Evolutionary conservation across 257 asterid genomes (phyloP).

Genomic region (Solanum sparsipilum): DNA sequence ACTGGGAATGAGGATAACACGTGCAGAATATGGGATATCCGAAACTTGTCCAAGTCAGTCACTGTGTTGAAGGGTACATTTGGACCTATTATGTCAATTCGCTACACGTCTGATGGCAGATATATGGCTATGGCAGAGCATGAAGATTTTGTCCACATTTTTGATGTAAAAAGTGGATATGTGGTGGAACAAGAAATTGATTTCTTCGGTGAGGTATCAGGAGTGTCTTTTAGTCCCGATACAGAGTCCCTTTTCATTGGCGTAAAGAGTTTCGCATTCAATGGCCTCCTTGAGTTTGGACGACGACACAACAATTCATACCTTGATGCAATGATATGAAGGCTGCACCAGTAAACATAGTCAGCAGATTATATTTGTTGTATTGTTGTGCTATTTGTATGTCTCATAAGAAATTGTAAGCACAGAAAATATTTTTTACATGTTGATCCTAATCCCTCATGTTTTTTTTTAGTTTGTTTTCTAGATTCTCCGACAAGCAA

Average conservation of each 20-base stretch:
- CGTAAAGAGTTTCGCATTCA: neutral
- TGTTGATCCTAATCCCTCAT: no score
- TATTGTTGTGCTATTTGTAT: neutral
- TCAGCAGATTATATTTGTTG: neutral
- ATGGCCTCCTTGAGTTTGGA: neutral
- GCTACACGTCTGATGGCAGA: neutral
- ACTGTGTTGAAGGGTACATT: neutral
- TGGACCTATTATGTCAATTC: neutral
- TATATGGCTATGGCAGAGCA: neutral
- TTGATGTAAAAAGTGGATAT: neutral
- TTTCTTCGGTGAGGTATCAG: neutral
- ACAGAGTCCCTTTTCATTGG: neutral
- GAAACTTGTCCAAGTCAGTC: neutral
- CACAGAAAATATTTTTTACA: no score
- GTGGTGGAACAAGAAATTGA: neutral
- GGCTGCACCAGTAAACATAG: neutral
- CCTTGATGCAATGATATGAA: neutral
- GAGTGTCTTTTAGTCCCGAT: neutral
- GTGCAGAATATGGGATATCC: neutral
- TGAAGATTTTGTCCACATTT: neutral
- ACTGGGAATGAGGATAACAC: neutral
- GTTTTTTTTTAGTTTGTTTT: no score
- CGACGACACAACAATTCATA: neutral
- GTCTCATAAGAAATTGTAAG: neutral
- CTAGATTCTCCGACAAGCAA: no score